These are phyloP conservation scores for Myxozyma geophila DNA, from an alignment of 805 yeast genomes.

Conservation along the genomic window DNA sequence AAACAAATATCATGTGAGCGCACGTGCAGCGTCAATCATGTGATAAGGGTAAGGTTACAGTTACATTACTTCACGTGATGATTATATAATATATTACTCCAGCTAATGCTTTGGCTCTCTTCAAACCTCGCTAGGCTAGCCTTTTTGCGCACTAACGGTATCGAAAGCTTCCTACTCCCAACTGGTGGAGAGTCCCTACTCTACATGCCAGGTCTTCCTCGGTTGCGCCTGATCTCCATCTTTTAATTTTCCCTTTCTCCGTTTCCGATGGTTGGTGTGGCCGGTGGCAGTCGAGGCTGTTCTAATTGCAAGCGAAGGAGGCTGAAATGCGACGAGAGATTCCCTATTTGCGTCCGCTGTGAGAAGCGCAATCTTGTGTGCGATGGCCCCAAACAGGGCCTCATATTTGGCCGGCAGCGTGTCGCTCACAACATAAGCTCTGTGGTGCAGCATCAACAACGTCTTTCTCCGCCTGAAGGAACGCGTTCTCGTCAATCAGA, in stretches of 20 bases:
- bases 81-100: too few relatives aligned
- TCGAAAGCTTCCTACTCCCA: too few relatives aligned
- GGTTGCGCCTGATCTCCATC: background rate
- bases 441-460: background rate
- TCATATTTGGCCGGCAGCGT: background rate
- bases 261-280: conserved; percentile 1
- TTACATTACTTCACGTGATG: background rate
- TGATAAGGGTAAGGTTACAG: background rate
- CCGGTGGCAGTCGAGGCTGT: conserved; percentile 13
- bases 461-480: background rate
- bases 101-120: too few relatives aligned
- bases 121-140: background rate
- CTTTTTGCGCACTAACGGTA: too few relatives aligned
- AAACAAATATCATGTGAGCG: conserved; percentile 7
- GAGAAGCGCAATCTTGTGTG: background rate
- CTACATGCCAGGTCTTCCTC: background rate
- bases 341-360: background rate
- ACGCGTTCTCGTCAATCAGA: too few relatives aligned
- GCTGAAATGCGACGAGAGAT: background rate
- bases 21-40: conserved; percentile 12
- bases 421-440: background rate
- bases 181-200: too few relatives aligned
- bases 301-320: conserved; percentile 1
- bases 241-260: background rate
- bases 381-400: background rate